A percentile compares a stretch with the other conserved stretches of the same genome.
Conservation (phyloP, 345 rosid genomes). For the Syzygium aqueum region DNA sequence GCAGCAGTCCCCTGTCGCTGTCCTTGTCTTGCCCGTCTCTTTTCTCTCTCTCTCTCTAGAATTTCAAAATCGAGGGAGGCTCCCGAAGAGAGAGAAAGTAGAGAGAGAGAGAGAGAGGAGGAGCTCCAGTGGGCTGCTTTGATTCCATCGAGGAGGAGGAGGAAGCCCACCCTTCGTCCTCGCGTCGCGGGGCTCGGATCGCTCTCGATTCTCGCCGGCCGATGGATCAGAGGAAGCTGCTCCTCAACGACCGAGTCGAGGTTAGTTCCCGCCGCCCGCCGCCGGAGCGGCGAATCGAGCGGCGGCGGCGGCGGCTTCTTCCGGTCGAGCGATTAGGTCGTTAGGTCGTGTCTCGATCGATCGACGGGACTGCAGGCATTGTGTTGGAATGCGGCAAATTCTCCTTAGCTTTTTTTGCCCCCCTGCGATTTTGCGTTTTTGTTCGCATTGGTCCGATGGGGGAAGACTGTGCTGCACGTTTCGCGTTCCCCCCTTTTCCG, state of each 20-base stretch:
- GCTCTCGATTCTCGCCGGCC: neutral
- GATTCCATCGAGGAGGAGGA: neutral
- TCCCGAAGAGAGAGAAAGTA: neutral
- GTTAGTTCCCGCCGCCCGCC: neutral
- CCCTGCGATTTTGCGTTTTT: neutral
- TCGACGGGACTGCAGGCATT: neutral
- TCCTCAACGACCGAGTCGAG: constrained; percentile 26
- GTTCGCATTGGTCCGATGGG: neutral
- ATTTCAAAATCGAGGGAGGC: neutral
- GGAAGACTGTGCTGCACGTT: neutral
- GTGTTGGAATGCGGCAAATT: neutral
- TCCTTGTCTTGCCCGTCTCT: neutral
- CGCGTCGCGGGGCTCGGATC: too few species aligned
- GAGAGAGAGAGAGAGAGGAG: neutral
- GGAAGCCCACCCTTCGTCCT: too few species aligned
- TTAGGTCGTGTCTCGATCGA: neutral
- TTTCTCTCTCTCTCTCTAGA: neutral
- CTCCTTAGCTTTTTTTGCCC: neutral
- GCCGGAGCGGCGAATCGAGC: neutral
- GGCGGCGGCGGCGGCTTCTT: neutral
- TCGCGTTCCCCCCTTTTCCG: neutral
- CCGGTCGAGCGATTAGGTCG: neutral
- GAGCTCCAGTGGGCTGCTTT: neutral
- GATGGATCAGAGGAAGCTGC: constrained; percentile 27
- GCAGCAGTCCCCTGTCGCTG: neutral